Evolutionary conservation across 805 yeast species (phyloP), one percentile per base, ranked within the genome.

Genomic region (Ogataea minuta): DNA sequence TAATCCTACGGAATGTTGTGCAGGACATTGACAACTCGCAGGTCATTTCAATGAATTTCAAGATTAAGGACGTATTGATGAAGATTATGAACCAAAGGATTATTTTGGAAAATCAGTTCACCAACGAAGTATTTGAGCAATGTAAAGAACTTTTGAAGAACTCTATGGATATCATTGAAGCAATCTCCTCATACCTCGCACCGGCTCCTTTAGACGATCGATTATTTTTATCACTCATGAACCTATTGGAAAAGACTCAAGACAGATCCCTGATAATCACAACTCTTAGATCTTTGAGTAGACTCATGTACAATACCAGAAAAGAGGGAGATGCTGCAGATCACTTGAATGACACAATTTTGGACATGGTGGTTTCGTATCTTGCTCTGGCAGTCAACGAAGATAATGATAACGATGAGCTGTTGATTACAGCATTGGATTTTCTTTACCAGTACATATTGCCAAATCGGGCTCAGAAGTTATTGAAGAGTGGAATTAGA

Each of bases 11-110:
- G 55, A 93, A 93, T 60, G 64, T 86, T 31, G 76, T 86, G 2
- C 95, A 91, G 57, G 96, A 89, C 58, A 74, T 84, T 9, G 83
- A 75, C 31, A 84, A 87, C 53, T 93, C 95, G 28, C 88, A 84
- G 57, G 70, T 81, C 54, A 64, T 93, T 45, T 84, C 91, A 1
- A 68, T 74, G 51, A 66, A 72, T 41, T 61, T 64, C 14, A 41
- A 40, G 28, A 45, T 61, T 9, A 51, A 50, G 34, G 59, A 58
- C 28, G 55, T 61, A 13, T 70, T 84, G 30, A 73, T 75, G 43
- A 64, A 63, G 31, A 70, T 79, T 6, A 66, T 85, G 43, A 66
- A 60, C 23, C 49, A 49, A 27, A 43, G 39, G 13, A 44, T 45
- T 9, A 41, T 53, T 37, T 35, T 56, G 41, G 43, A 67, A 49